phyloP scores from a whole-genome alignment of 345 rosid species.

The Syzygium jambos region DNA sequence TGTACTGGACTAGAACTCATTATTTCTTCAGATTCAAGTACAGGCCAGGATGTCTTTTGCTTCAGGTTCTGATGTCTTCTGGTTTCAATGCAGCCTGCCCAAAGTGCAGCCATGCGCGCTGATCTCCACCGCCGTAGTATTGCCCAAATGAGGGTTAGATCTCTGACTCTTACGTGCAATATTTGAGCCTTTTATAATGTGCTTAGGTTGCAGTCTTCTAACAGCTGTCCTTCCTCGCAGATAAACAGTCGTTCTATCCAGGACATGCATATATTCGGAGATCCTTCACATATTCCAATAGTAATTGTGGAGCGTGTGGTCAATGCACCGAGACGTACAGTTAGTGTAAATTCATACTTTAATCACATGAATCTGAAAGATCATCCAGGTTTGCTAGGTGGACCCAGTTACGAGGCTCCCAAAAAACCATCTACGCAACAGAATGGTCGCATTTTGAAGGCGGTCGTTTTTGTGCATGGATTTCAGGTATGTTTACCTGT shows the following conservation, averaged over 20 bases:
- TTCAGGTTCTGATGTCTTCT: conserved; percentile 6
- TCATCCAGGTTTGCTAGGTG: conserved; percentile 17
- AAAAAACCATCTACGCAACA: conserved; percentile 27
- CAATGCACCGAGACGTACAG: conserved; percentile 77
- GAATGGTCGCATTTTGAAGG: conserved; percentile 44
- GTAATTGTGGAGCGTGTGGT: conserved; percentile 72
- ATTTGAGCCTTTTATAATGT: neutral
- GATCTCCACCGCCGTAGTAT: conserved; percentile 95
- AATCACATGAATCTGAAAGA: conserved; percentile 51
- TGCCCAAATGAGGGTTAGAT: conserved; percentile 87
- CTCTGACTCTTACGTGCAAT: neutral
- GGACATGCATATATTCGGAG: conserved; percentile 87
- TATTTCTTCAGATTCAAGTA: neutral
- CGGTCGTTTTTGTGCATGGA: conserved; percentile 87
- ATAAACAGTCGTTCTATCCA: conserved; percentile 80
- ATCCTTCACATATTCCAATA: conserved; percentile 75
- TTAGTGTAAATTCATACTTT: conserved; percentile 69
- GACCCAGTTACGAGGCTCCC: conserved; percentile 14
- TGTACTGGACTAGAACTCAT: conserved; percentile 25
- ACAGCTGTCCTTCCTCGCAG: conserved; percentile 34
- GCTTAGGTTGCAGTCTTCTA: neutral
- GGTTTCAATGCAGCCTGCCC: conserved; percentile 55
- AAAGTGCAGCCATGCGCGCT: conserved; percentile 75
- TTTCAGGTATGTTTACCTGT: conserved; percentile 64
- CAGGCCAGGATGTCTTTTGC: conserved; percentile 6